Evolutionary conservation across 2,329 filamentous ascomycete genomes (phyloP).

Genomic region (Furcasterigmium furcatum): DNA sequence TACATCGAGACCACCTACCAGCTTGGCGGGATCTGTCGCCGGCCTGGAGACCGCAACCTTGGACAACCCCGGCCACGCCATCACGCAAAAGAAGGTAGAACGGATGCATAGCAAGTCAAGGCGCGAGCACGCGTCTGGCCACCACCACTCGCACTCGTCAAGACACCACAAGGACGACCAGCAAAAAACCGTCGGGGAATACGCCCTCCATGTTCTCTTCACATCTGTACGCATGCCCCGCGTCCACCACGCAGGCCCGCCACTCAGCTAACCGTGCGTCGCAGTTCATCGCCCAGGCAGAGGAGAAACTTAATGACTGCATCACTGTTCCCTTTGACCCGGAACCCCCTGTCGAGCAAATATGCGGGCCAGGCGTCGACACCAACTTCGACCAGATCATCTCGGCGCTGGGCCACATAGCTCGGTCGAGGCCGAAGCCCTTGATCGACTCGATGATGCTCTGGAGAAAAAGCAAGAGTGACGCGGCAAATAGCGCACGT

Average conservation of each 20-base stretch:
- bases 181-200: conserved; percentile 93
- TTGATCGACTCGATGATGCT: conserved; percentile 97
- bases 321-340: conserved; percentile 75
- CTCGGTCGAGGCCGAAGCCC: conserved; percentile 88
- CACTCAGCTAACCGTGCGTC: conserved; percentile 21
- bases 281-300: conserved; percentile 91
- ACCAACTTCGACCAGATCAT: conserved; percentile 91
- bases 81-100: conserved; percentile 52
- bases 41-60: conserved; percentile 26
- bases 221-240: conserved; percentile 63
- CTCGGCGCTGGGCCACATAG: conserved; percentile 88
- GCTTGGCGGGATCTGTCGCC: conserved; percentile 41
- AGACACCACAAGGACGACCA: conserved; percentile 67
- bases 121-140: conserved; percentile 59
- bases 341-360: conserved; percentile 80
- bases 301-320: conserved; percentile 90
- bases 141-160: conserved; percentile 75
- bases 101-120: conserved; percentile 65
- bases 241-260: neutral
- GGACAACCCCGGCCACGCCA: conserved; percentile 39
- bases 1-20: conserved; percentile 38
- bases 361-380: conserved; percentile 89
- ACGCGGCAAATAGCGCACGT: conserved; percentile 72
- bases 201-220: conserved; percentile 93
- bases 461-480: conserved; percentile 95